These are phyloP conservation scores for Apophysomyces trapeziformis DNA, from an alignment of 371 early-diverging fungal genomes.

Conservation along the genomic window DNA sequence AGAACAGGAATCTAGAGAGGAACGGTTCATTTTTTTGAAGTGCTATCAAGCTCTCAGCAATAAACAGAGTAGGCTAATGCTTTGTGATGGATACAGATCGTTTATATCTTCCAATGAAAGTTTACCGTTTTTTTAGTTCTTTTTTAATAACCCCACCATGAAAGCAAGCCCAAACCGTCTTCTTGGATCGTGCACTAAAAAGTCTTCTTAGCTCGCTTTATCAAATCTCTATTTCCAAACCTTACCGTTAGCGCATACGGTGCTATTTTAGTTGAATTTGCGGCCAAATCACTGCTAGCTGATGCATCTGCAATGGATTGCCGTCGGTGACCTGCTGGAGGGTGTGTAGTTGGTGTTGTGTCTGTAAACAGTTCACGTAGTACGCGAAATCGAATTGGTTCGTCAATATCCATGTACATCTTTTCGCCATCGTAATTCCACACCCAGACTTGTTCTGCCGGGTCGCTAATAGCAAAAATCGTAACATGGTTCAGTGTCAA, in stretches of 20 bases:
- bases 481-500: not conserved
- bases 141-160: constrained; percentile 68
- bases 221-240: not conserved
- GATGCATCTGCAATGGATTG: constrained; percentile 52
- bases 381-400: constrained; percentile 80
- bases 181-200: constrained; percentile 69
- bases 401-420: constrained; percentile 83
- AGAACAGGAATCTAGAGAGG: too few relatives aligned
- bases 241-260: constrained; percentile 65
- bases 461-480: constrained; percentile 46
- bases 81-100: too few relatives aligned
- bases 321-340: constrained; percentile 30
- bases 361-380: constrained; percentile 80
- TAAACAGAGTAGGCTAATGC: too few relatives aligned
- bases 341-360: constrained; percentile 67
- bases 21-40: too few relatives aligned
- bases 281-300: constrained; percentile 53
- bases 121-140: not conserved
- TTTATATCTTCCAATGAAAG: not conserved
- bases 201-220: constrained; percentile 1
- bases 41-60: too few relatives aligned
- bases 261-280: constrained; percentile 62
- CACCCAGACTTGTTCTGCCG: constrained; percentile 83
- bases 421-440: constrained; percentile 87
- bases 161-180: constrained; percentile 74